A percentile compares a stretch with the other conserved stretches of the same genome.
These are phyloP conservation scores for Kodamaea jinghongensis DNA, from an alignment of 805 yeast genomes.

Conservation along the genomic window DNA sequence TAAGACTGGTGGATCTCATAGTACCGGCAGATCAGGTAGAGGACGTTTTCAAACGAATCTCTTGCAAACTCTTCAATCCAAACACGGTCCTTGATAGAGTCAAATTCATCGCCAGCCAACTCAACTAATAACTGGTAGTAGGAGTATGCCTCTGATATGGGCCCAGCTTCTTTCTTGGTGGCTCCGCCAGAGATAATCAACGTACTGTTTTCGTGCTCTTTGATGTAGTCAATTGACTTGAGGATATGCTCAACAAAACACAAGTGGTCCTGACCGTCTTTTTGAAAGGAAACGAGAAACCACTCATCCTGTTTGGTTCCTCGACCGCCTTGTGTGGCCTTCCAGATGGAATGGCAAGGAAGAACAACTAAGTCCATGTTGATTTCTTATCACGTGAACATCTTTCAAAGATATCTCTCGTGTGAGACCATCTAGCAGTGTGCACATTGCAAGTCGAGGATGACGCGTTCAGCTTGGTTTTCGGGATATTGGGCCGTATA, in stretches of 20 bases:
- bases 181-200: constrained; percentile 67
- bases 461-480: too few relatives aligned
- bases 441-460: too few relatives aligned
- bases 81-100: constrained; percentile 19
- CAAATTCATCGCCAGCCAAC: constrained; percentile 17
- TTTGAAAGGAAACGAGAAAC: constrained; percentile 65
- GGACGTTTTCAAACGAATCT: constrained; percentile 76
- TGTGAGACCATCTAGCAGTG: too few relatives aligned
- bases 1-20: constrained; percentile 43
- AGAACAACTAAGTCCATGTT: constrained; percentile 28
- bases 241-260: constrained; percentile 62
- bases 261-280: constrained; percentile 65
- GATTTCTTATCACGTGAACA: too few relatives aligned
- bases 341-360: constrained; percentile 64
- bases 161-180: constrained; percentile 57
- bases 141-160: constrained; percentile 58
- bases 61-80: constrained; percentile 68
- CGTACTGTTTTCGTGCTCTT: constrained; percentile 26
- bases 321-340: constrained; percentile 18
- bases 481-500: too few relatives aligned
- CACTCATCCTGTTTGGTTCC: constrained; percentile 58
- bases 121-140: constrained; percentile 47
- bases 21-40: constrained; percentile 57
- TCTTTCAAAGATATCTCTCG: too few relatives aligned
- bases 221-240: constrained; percentile 37